Evolutionary conservation across 768 basidiomycete species (phyloP).

Genomic region (Phaeotremella skinneri): DNA sequence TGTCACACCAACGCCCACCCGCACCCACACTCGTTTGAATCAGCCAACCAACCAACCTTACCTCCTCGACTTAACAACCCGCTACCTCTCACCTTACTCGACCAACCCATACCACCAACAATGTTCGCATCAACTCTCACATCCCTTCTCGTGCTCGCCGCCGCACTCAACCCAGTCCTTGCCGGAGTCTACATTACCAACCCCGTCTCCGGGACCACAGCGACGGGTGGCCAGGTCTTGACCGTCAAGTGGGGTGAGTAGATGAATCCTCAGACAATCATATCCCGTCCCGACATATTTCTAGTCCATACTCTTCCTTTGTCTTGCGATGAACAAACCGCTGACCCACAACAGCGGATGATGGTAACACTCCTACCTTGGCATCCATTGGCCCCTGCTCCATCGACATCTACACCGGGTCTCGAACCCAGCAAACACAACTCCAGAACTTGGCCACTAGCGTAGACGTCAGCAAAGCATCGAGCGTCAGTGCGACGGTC

Average conservation of each 20-base stretch:
- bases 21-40: constrained; percentile 3
- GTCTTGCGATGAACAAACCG: too few relatives aligned
- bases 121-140: constrained; percentile 35
- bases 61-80: too few relatives aligned
- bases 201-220: constrained; percentile 35
- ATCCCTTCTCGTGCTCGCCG: constrained; percentile 27
- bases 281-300: background rate
- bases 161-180: constrained; percentile 35
- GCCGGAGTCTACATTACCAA: constrained; percentile 49
- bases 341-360: constrained; percentile 33
- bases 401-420: constrained; percentile 50
- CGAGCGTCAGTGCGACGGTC: constrained; percentile 38
- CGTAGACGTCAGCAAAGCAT: constrained; percentile 47
- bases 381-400: constrained; percentile 39
- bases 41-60: background rate
- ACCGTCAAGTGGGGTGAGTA: constrained; percentile 50
- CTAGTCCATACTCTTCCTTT: constrained; percentile 11
- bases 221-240: constrained; percentile 41
- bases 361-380: constrained; percentile 46
- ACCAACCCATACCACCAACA: constrained; percentile 13
- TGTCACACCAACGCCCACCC: background rate
- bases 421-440: constrained; percentile 39
- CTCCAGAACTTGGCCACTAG: constrained; percentile 48
- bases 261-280: background rate
- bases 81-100: constrained; percentile 3